phyloP scores from a whole-genome alignment of 768 basidiomycete species.

The Fibroporia radiculosa region DNA sequence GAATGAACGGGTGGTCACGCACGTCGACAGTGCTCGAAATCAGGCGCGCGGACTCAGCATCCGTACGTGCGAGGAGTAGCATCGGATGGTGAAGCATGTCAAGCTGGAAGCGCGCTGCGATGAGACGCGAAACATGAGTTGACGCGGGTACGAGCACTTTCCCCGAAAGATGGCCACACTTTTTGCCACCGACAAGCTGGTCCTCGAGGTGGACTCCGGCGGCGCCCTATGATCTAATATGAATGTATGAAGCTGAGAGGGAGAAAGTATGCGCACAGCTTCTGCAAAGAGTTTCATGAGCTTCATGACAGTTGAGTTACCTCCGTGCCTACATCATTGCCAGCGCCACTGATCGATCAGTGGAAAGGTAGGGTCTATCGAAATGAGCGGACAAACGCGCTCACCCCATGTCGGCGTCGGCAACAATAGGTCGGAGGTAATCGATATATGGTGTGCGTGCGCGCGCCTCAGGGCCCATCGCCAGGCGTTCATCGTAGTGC shows the following conservation, averaged over 20 bases:
- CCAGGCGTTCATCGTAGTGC: slow-evolving; percentile 81
- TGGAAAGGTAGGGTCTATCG: neutral
- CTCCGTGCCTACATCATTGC: slow-evolving; percentile 64
- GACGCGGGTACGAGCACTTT: slow-evolving; percentile 91
- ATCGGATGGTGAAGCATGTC: slow-evolving; percentile 85
- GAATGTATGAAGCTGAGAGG: neutral
- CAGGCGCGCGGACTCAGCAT: slow-evolving; percentile 81
- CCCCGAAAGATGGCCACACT: slow-evolving; percentile 88
- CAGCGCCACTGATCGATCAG: neutral
- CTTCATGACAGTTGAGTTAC: slow-evolving; percentile 91
- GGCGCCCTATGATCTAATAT: slow-evolving; percentile 47
- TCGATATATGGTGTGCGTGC: slow-evolving; percentile 73
- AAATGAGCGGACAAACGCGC: slow-evolving; percentile 10
- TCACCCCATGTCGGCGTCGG: slow-evolving; percentile 92
- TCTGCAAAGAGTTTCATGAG: slow-evolving; percentile 92
- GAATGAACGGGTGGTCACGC: slow-evolving; percentile 73
- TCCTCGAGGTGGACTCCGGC: slow-evolving; percentile 91
- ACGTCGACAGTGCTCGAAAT: slow-evolving; percentile 79
- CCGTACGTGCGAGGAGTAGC: slow-evolving; percentile 87
- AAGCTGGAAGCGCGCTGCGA: slow-evolving; percentile 83
- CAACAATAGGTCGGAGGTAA: slow-evolving; percentile 88
- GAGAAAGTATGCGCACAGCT: slow-evolving; percentile 39
- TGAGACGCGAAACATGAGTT: slow-evolving; percentile 77
- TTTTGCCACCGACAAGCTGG: slow-evolving; percentile 91
- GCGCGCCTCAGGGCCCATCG: slow-evolving; percentile 52